These are phyloP conservation scores for Chenopodium album DNA, from an alignment of 148 eudicot species.

Conservation along the genomic window DNA sequence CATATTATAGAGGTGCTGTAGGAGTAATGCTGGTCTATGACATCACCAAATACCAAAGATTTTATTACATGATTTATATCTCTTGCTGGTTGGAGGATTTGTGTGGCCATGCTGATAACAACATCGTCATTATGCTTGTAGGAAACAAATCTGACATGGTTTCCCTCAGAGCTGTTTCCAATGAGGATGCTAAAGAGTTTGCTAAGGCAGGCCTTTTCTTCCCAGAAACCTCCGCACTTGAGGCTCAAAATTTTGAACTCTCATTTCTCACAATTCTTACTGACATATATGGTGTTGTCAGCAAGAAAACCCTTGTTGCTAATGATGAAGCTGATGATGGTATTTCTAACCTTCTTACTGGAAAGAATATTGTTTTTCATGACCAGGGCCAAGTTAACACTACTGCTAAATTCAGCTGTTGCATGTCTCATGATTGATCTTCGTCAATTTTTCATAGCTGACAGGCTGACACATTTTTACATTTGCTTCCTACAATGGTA, in stretches of 20 bases:
- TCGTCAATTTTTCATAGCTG: background rate
- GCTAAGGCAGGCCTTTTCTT: conserved; percentile 55
- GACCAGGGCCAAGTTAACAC: conserved; percentile 16
- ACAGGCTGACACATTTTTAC: background rate
- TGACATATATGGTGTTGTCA: conserved; percentile 44
- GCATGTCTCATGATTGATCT: background rate
- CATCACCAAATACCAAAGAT: conserved; percentile 49
- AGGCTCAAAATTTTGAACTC: conserved; percentile 31
- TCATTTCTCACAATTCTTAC: conserved; percentile 48
- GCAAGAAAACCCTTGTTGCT: conserved; percentile 48
- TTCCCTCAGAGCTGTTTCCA: conserved; percentile 45
- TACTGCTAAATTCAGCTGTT: conserved; percentile 3
- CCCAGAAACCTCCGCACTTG: conserved; percentile 65
- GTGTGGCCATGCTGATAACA: conserved; percentile 55
- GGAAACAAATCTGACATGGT: conserved; percentile 58
- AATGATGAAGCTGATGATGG: conserved; percentile 38
- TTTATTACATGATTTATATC: conserved; percentile 31
- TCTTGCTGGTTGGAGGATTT: conserved; percentile 58
- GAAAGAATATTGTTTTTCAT: conserved; percentile 21
- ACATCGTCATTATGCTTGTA: conserved; percentile 54
- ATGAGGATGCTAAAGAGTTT: conserved; percentile 59
- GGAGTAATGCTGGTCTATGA: conserved; percentile 65
- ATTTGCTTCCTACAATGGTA: background rate
- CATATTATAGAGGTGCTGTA: conserved; percentile 63
- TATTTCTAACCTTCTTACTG: conserved; percentile 24